Evolutionary conservation across 2,329 filamentous ascomycete genomes (phyloP).

Genomic region (Epichloe festucae): DNA sequence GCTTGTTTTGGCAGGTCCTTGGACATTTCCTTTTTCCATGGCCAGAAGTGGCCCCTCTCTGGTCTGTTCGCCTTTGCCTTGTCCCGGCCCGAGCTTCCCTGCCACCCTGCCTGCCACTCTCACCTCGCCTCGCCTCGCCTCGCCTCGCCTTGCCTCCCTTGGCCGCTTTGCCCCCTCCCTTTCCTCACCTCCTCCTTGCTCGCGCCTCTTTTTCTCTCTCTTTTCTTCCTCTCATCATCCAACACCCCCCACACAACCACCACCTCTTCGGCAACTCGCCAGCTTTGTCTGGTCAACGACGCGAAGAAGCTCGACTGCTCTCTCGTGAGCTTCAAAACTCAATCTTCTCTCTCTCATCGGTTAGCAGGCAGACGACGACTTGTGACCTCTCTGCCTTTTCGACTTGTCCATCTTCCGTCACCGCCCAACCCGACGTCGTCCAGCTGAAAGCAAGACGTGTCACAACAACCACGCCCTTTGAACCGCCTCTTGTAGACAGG

Average conservation of each 20-base stretch:
- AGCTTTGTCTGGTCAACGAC: slow-evolving; percentile 4
- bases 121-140: background rate
- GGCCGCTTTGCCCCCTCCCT: background rate
- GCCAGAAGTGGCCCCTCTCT: background rate
- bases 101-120: background rate
- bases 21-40: too few relatives aligned
- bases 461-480: background rate
- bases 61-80: background rate
- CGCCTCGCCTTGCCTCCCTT: background rate
- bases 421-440: background rate
- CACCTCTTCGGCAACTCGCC: slow-evolving; percentile 2
- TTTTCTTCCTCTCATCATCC: slow-evolving; percentile 7
- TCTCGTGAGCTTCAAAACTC: background rate
- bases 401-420: background rate
- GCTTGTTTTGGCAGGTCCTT: too few relatives aligned
- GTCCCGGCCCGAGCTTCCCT: background rate
- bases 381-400: background rate
- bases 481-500: background rate
- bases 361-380: background rate
- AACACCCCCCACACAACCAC: slow-evolving; percentile 5
- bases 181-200: slow-evolving; percentile 1
- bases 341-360: background rate
- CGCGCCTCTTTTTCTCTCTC: slow-evolving; percentile 2
- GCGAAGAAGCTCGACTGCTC: background rate
- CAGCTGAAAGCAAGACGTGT: background rate